Base-by-base conservation (phyloP, 2,329 filamentous ascomycete species). In the Polychaeton citri region DNA sequence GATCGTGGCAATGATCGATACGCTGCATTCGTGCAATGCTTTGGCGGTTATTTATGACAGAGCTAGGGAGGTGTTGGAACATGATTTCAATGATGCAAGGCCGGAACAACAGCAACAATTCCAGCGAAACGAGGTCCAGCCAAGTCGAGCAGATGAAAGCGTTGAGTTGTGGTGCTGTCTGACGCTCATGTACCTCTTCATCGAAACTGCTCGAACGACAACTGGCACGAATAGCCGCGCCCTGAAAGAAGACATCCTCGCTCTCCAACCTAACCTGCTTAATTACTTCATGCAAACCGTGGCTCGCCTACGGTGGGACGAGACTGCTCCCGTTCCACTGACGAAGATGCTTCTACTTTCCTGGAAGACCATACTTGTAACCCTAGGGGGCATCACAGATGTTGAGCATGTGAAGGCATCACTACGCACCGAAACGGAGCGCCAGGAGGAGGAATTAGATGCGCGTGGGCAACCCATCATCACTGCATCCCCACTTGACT, bases 401-500 rank as follows among this genome's bases (percentile, higher is more conserved):
- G 71, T 94, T 13, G 72, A 78, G 19, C 69, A 74, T 38, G 72
- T 84, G 21, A 96, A 95, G 58, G 66, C 68, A 42, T 76, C 74
- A 2, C 76, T 87, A 20, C 71, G 71, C 35, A 32, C 13, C 5
- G 77, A 85, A 45, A 48, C 57, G 3, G 53, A 57, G 9, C 24
- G 24, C 15, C 38, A 37, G 4, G 65, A 69, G 19, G 64, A 70
- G 17, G 69, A 72, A 24, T 71, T 70, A 40, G 62, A 66, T 42
- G 61, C 58, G 28, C 76, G 77, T 47, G 73, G 76, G 34, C 79
- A 81, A 46, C 79, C 79, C n/a, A 67, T 82, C 31, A 88, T 98
- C 41, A 93, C 83, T 1, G 88, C 90, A 4, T 95, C 88, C 2
- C 90, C 90, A 4, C 65, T 98, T 8, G 90, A 98, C 52, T 98